These are phyloP conservation scores for Globisporangium iwayamae DNA, from an alignment of 352 stramenopile genomes.

Conservation along the genomic window DNA sequence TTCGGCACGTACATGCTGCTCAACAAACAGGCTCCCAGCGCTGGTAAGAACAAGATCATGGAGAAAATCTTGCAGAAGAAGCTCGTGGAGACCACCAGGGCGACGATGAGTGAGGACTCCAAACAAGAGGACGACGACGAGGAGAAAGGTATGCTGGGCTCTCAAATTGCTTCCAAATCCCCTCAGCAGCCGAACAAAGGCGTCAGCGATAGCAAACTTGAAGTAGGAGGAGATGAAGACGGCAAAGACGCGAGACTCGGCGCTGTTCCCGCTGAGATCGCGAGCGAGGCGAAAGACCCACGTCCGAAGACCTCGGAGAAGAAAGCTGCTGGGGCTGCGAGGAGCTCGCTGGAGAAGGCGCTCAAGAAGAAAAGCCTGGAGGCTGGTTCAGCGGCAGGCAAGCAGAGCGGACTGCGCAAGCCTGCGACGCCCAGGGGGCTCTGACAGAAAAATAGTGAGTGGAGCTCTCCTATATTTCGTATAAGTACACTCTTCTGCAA, in stretches of 20 bases:
- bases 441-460: background rate
- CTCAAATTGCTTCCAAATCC: conserved; percentile 5
- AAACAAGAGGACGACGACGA: conserved; percentile 8
- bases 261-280: background rate
- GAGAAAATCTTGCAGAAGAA: conserved; percentile 32
- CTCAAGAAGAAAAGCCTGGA: conserved; percentile 37
- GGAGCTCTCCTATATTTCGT: background rate
- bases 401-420: conserved; percentile 4
- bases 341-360: conserved; percentile 40
- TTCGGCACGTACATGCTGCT: conserved; percentile 45
- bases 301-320: conserved; percentile 17
- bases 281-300: background rate
- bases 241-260: background rate
- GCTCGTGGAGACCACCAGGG: background rate
- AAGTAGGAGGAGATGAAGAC: too few relatives aligned
- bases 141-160: background rate
- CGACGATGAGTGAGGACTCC: background rate
- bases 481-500: background rate
- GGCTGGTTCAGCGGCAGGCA: background rate
- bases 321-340: conserved; percentile 16
- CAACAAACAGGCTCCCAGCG: conserved; percentile 26
- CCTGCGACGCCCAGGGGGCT: conserved; percentile 10
- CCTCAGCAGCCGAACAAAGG: background rate
- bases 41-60: conserved; percentile 37
- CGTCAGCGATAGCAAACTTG: background rate